phyloP scores from a whole-genome alignment of 2,329 filamentous ascomycete genomes.

The Trichophyton rubrum region DNA sequence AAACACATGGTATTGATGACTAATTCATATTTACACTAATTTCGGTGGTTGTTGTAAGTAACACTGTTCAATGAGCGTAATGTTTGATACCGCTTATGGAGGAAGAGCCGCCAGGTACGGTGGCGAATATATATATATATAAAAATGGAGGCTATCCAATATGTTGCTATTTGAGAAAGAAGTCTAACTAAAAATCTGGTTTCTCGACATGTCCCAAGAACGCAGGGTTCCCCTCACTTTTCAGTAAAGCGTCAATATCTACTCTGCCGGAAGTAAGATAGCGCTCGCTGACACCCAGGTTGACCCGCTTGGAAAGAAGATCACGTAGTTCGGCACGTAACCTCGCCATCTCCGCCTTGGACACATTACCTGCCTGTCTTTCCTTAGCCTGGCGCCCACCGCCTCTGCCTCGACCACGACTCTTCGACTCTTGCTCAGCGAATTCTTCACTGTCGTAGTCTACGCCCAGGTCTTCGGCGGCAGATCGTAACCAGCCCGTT shows the following conservation, averaged over 20 bases:
- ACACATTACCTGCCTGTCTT: conserved; percentile 52
- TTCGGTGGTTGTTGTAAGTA: too few species aligned
- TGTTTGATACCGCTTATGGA: too few species aligned
- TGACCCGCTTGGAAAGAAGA: conserved; percentile 60
- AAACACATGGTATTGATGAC: too few species aligned
- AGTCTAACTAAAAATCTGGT: conserved; percentile 25
- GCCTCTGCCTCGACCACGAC: conserved; percentile 58
- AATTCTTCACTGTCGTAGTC: conserved; percentile 88
- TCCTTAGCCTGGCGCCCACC: conserved; percentile 63
- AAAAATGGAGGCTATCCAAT: too few species aligned
- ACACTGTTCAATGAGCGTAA: too few species aligned
- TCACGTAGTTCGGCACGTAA: conserved; percentile 60
- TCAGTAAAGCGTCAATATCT: conserved; percentile 63
- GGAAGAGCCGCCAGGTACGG: too few species aligned
- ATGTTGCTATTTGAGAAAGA: too few species aligned
- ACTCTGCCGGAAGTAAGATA: conserved; percentile 76
- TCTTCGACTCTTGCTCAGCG: conserved; percentile 43
- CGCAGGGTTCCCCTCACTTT: conserved; percentile 50
- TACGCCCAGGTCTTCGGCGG: conserved; percentile 84
- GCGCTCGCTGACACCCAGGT: conserved; percentile 73
- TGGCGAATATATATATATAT: too few species aligned
- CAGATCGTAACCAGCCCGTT: conserved; percentile 69
- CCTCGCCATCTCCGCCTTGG: conserved; percentile 59
- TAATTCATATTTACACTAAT: too few species aligned
- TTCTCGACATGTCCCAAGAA: conserved; percentile 49